Base-by-base conservation (phyloP, 495 filamentous ascomycete genomes). In the Amniculicola lignicola region DNA sequence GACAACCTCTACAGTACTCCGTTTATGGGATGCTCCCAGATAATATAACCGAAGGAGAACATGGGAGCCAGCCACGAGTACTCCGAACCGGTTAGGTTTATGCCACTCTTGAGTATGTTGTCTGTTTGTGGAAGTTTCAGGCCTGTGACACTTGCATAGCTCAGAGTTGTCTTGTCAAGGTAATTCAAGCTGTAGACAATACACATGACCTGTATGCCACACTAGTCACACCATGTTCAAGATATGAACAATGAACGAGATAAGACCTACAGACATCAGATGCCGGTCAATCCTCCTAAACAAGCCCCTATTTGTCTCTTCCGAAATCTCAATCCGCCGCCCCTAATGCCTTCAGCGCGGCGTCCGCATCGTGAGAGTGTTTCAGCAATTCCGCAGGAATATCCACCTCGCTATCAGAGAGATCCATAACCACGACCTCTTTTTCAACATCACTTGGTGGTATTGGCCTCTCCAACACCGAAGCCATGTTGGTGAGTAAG, bases 1-100 rank as follows among this genome's bases (percentile, higher is more conserved):
- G 81, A 81, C n/a, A 85, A 72, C 3, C 75, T 67, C 53, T 83
- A 80, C 16, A 84, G 77, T 24, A 85, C 74, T 51, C 77, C 75
- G 46, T 76, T 81, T 21, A 79, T 80, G 0, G 81, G 75, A 41
- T 78, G 82, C 62, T 83, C 80, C 63, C 56, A 75, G 0, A 64
- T 69, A 41, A 83, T 64, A 15, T 80, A 78, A 21, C 70, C 69
- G 46, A 70, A 69, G 52, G 69, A 62, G 44, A 65, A 60, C 58
- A 67, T 54, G 25, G 40, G 33, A 1, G 51, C 44, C 2, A 64
- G 44, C 60, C 60, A 64, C 0, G 48, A 48, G 24, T 61, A 67
- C 47, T 64, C 36, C 11, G 2, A 15, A 6, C 51, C 57, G 9
- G 43, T 15, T 4, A 63, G 19, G 9, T 42, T 29, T 24, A 62